phyloP scores from a whole-genome alignment of 768 basidiomycete species.

The Clavulina sp. region DNA sequence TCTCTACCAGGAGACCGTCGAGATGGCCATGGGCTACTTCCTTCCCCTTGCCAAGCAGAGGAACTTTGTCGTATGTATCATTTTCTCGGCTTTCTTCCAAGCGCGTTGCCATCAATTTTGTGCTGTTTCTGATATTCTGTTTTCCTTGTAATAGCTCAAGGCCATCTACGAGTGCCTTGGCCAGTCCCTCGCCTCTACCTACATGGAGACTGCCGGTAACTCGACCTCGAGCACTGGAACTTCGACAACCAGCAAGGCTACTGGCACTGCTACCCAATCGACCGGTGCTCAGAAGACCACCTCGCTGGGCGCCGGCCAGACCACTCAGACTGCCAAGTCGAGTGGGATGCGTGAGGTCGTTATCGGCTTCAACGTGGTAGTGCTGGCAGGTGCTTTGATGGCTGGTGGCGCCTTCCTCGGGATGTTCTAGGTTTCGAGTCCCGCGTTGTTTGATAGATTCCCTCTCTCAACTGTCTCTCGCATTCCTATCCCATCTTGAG shows the following conservation, averaged over 20 bases:
- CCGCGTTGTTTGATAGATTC: too few species aligned
- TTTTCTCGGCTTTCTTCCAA: not conserved
- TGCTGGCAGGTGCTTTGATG: too few species aligned
- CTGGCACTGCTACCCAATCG: not conserved
- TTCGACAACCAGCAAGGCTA: not conserved
- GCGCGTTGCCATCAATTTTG: too few species aligned
- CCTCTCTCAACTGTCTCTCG: too few species aligned
- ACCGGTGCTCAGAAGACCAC: not conserved
- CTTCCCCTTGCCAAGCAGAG: conserved; percentile 20
- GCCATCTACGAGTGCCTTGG: conserved; percentile 56
- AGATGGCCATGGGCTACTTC: conserved; percentile 30
- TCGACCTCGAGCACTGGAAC: not conserved
- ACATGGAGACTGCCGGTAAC: conserved; percentile 72
- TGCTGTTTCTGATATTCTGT: not conserved
- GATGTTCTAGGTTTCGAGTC: too few species aligned
- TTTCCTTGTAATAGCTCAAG: conserved; percentile 40
- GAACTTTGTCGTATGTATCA: not conserved
- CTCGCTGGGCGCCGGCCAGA: too few species aligned
- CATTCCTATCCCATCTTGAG: too few species aligned
- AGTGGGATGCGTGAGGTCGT: too few species aligned
- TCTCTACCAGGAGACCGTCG: conserved; percentile 37
- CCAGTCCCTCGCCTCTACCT: conserved; percentile 41
- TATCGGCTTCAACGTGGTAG: too few species aligned
- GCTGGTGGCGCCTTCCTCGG: too few species aligned
- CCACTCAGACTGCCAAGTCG: too few species aligned